These are phyloP conservation scores for Kingdonia uniflora DNA, from an alignment of 164 flowering plant genomes.

Conservation along the genomic window DNA sequence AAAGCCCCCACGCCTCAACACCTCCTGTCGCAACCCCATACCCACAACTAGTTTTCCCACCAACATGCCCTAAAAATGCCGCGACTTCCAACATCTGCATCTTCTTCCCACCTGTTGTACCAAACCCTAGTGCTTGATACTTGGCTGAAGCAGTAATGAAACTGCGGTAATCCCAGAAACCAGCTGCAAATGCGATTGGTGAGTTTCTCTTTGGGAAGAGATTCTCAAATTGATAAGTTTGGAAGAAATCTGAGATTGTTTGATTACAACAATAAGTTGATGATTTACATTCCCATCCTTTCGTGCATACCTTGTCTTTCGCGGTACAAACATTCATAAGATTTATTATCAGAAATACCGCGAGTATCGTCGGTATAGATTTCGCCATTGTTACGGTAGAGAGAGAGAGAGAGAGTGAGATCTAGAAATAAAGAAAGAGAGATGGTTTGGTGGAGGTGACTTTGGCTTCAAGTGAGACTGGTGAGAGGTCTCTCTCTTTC, in stretches of 20 bases:
- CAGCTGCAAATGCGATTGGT: constrained; percentile 77
- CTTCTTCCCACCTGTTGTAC: constrained; percentile 73
- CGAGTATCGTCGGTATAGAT: no score
- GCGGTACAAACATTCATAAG: no score
- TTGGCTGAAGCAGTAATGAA: constrained; percentile 59
- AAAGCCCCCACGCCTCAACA: constrained; percentile 84
- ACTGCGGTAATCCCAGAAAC: constrained; percentile 77
- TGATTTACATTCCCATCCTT: constrained; percentile 70
- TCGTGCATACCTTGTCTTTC: constrained; percentile 34
- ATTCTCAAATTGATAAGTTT: constrained; percentile 71
- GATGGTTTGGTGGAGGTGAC: no score
- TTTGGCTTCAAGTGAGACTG: background rate
- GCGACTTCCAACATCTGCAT: constrained; percentile 75
- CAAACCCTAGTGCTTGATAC: constrained; percentile 72
- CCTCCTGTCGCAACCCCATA: constrained; percentile 88
- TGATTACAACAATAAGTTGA: constrained; percentile 64
- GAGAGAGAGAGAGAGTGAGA: no score
- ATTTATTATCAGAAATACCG: no score
- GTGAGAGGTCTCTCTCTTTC: no score
- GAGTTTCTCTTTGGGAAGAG: constrained; percentile 77
- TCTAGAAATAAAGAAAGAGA: no score
- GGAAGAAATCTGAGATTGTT: constrained; percentile 69
- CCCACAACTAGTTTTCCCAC: constrained; percentile 79
- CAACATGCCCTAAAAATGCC: constrained; percentile 87
- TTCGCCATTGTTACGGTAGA: no score